These are phyloP conservation scores for Euphorbia schlechtendalii DNA, from an alignment of 441 rosid genomes.

Conservation along the genomic window DNA sequence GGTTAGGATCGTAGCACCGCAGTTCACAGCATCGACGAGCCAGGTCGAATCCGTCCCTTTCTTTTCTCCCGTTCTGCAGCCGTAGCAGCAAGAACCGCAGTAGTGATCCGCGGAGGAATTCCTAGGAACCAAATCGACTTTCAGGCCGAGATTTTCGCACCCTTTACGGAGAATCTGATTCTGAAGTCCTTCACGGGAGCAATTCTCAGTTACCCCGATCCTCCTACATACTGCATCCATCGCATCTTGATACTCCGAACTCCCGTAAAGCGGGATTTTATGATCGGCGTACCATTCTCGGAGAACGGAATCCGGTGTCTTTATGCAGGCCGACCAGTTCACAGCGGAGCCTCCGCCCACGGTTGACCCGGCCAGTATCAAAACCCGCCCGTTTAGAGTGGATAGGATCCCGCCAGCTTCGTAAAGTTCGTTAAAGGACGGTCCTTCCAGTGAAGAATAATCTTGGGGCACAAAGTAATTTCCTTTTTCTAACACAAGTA, in stretches of 20 bases:
- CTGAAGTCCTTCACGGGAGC: slow-evolving; percentile 50
- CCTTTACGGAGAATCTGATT: slow-evolving; percentile 70
- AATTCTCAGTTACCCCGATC: slow-evolving; percentile 49
- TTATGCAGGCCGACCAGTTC: slow-evolving; percentile 75
- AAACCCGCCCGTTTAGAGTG: slow-evolving; percentile 35
- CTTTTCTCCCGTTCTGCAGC: slow-evolving; percentile 62
- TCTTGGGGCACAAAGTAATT: slow-evolving; percentile 51
- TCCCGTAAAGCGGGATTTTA: slow-evolving; percentile 43
- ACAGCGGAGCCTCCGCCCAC: slow-evolving; percentile 79
- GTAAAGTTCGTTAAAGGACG: slow-evolving; percentile 48
- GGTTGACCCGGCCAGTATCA: slow-evolving; percentile 61
- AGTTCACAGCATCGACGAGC: slow-evolving; percentile 61
- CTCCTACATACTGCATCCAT: slow-evolving; percentile 52
- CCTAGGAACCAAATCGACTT: slow-evolving; percentile 39
- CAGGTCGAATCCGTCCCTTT: slow-evolving; percentile 66
- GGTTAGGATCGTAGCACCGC: slow-evolving; percentile 57
- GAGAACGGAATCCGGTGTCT: slow-evolving; percentile 45
- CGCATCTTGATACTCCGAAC: slow-evolving; percentile 44
- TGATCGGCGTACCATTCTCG: slow-evolving; percentile 54
- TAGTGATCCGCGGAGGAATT: slow-evolving; percentile 56
- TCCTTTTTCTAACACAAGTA: slow-evolving; percentile 69
- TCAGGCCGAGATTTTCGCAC: slow-evolving; percentile 55
- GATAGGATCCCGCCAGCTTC: slow-evolving; percentile 45
- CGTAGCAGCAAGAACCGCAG: slow-evolving; percentile 70
- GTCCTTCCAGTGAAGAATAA: slow-evolving; percentile 59